A percentile compares a stretch with the other conserved stretches of the same genome.
Conservation (phyloP, 2,329 filamentous ascomycete genomes). For the Pseudopyricularia cyperi region DNA sequence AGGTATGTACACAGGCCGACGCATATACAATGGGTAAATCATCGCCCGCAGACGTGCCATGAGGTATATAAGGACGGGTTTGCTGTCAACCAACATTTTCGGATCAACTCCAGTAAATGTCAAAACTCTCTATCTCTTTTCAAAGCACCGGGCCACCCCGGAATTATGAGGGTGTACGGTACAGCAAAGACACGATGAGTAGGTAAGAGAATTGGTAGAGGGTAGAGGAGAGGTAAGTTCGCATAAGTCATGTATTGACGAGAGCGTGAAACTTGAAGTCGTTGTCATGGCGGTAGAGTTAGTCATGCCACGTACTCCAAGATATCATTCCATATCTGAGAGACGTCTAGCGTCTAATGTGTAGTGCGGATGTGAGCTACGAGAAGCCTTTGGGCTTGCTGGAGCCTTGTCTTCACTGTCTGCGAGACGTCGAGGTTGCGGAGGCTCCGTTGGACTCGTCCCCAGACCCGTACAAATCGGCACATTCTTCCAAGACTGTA, state of each 20-base stretch:
- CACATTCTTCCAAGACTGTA: constrained; percentile 20
- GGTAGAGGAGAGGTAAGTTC: neutral
- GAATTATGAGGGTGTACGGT: neutral
- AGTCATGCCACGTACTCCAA: neutral
- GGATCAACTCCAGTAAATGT: neutral
- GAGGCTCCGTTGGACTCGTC: constrained; percentile 20
- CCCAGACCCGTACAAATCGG: constrained; percentile 30
- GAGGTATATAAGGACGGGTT: neutral
- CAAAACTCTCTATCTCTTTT: no score
- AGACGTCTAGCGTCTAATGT: neutral
- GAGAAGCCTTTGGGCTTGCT: neutral
- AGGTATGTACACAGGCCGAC: neutral
- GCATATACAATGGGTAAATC: neutral
- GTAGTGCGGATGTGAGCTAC: neutral
- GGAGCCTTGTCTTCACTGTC: neutral
- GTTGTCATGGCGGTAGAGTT: neutral
- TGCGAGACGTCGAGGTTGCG: constrained; percentile 7
- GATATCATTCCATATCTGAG: neutral
- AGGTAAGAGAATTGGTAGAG: neutral
- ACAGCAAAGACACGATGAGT: neutral
- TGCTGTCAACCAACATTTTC: neutral
- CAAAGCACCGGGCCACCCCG: neutral
- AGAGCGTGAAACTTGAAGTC: neutral
- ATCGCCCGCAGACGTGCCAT: neutral
- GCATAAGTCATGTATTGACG: neutral